Evolutionary conservation across 805 yeast genomes (phyloP), one percentile per base, ranked within the genome.

Genomic region (Candida sakaeoensis): DNA sequence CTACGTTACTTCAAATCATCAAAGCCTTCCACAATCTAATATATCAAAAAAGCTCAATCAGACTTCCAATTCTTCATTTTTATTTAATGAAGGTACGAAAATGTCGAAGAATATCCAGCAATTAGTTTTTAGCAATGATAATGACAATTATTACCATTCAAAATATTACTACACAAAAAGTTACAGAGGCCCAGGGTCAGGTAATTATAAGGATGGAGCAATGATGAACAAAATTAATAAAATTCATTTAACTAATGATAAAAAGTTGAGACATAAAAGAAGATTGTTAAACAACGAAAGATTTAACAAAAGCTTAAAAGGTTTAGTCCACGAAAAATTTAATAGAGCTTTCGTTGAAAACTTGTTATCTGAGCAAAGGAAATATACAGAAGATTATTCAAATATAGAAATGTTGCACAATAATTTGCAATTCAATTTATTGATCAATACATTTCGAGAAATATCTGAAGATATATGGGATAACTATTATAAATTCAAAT

Each of bases 341-440:
- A 51, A 55, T 37, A 54, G 57, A 33, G 51, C 54, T 5, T 55
- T 58, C 37, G 61, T 65, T 16, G 65, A 65, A 31, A 43, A 55
- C 10, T 47, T 58, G 3, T 37, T 65, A 5, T 51, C 52, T 8
- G 44, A 51, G 8, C 70, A 66, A 46, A 48, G 66, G 23, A 43
- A 46, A 10, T 52, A 50, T 40, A 56, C 57, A 5, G 69, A 63
- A 45, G 74, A 68, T 45, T 60, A 51, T 41, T 48, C 52, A 14
- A 68, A 68, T 42, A 40, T 68, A 40, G 74, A 68, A 49, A 65
- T 68, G 68, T 48, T 68, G n/a, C 74, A 68, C 44, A 68, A 65
- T 43, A 63, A 60, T 37, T 54, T 61, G 27, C 70, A 65, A 41
- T 68, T 65, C 50, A 68, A 68, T 42, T 42, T 68, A 13, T 54